A percentile compares a stretch with the other conserved stretches of the same genome.
phyloP scores from a whole-genome alignment of 2,329 filamentous ascomycete species.

The Botrytis hyacinthi region DNA sequence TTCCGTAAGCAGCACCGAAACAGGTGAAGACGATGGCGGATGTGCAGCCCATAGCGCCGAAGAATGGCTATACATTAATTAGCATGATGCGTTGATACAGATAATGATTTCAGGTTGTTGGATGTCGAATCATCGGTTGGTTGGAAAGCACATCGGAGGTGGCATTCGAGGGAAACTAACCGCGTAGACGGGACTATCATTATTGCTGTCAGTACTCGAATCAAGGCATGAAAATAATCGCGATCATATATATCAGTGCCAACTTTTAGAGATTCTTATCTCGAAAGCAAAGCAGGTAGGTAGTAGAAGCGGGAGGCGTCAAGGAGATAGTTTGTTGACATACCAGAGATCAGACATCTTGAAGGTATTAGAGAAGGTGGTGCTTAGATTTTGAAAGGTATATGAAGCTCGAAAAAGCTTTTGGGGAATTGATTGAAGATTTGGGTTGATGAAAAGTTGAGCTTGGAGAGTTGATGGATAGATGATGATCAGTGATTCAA shows the following conservation, averaged over 20 bases:
- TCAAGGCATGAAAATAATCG: neutral
- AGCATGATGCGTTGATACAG: constrained; percentile 32
- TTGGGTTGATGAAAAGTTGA: constrained; percentile 32
- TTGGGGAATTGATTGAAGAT: constrained; percentile 28
- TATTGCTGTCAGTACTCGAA: constrained; percentile 45
- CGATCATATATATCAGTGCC: constrained; percentile 15
- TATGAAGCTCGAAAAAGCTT: constrained; percentile 31
- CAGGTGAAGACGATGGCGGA: constrained; percentile 95
- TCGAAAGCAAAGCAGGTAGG: constrained; percentile 14
- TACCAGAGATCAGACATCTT: constrained; percentile 78
- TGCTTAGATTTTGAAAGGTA: constrained; percentile 22
- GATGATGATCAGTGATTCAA: constrained; percentile 26
- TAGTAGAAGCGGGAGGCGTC: constrained; percentile 5
- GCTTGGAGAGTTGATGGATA: constrained; percentile 34
- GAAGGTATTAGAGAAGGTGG: constrained; percentile 41
- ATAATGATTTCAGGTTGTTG: constrained; percentile 22
- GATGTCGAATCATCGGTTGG: neutral
- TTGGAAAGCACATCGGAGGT: constrained; percentile 6
- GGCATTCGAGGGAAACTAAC: constrained; percentile 62
- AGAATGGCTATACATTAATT: constrained; percentile 66
- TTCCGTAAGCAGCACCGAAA: constrained; percentile 95
- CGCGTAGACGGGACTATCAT: constrained; percentile 88
- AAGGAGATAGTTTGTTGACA: constrained; percentile 46
- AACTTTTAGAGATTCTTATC: constrained; percentile 27
- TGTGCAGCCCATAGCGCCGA: constrained; percentile 95